phyloP scores from a whole-genome alignment of 805 yeast genomes.

The Saccharomycopsis selenospora region DNA sequence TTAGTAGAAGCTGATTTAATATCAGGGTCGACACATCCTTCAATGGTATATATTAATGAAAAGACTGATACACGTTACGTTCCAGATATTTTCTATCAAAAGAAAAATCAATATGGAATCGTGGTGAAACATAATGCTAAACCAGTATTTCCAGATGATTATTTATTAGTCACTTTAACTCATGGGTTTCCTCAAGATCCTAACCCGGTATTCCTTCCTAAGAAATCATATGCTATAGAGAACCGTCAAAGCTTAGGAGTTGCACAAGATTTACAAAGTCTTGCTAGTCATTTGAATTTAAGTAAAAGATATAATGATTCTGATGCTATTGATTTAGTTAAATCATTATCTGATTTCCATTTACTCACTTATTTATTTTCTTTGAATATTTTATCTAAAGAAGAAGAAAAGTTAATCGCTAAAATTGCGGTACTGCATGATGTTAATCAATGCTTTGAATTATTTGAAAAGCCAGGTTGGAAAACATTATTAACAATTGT shows the following conservation, averaged over 20 bases:
- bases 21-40: slow-evolving; percentile 84
- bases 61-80: slow-evolving; percentile 74
- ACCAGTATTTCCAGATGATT: slow-evolving; percentile 92
- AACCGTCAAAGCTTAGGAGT: slow-evolving; percentile 72
- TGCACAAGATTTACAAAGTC: slow-evolving; percentile 54
- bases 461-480: slow-evolving; percentile 72
- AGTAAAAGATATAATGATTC: slow-evolving; percentile 21
- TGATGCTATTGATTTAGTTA: slow-evolving; percentile 30
- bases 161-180: slow-evolving; percentile 73
- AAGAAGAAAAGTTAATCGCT: slow-evolving; percentile 46
- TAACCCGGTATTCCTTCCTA: slow-evolving; percentile 41
- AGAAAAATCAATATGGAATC: slow-evolving; percentile 78
- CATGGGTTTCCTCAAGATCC: slow-evolving; percentile 83
- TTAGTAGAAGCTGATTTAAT: slow-evolving; percentile 80
- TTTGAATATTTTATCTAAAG: slow-evolving; percentile 47
- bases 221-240: slow-evolving; percentile 60
- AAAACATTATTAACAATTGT: slow-evolving; percentile 61
- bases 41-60: slow-evolving; percentile 71
- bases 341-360: slow-evolving; percentile 63
- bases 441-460: slow-evolving; percentile 39
- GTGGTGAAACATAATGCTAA: slow-evolving; percentile 84
- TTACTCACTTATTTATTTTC: slow-evolving; percentile 51
- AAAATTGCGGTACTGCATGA: slow-evolving; percentile 39
- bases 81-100: slow-evolving; percentile 86
- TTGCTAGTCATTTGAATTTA: slow-evolving; percentile 44